A percentile compares a stretch with the other conserved stretches of the same genome.
phyloP scores from a whole-genome alignment of 345 rosid species.

The Eucalyptus virginea region DNA sequence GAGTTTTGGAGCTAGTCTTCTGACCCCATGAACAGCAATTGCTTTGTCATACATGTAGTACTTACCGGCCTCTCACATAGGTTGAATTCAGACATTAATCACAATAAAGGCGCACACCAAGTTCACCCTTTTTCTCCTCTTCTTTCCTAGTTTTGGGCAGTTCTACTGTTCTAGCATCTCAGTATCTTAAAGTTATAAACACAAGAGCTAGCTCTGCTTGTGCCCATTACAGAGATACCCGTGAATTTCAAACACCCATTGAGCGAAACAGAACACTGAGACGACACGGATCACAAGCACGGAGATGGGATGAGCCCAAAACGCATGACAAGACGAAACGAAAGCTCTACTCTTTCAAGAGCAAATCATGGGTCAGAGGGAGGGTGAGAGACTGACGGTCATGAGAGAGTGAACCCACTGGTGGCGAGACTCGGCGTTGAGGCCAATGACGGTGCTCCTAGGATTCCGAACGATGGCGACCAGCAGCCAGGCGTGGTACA shows the following conservation, averaged over 20 bases:
- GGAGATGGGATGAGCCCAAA: background rate
- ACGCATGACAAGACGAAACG: background rate
- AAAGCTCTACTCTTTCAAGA: background rate
- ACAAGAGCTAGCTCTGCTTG: background rate
- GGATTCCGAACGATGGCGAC: slow-evolving; percentile 17
- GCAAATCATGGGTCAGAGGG: background rate
- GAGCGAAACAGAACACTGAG: background rate
- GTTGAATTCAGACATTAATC: background rate
- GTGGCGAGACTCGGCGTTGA: slow-evolving; percentile 74
- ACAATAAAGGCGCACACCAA: background rate
- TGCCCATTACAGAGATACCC: background rate
- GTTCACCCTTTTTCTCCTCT: background rate
- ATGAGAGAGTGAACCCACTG: slow-evolving; percentile 79
- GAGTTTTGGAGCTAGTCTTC: background rate
- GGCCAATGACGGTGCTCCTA: slow-evolving; percentile 40
- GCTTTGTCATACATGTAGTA: background rate
- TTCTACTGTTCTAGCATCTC: background rate
- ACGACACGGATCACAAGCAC: background rate
- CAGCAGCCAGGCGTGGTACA: slow-evolving; percentile 44
- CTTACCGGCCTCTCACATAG: background rate
- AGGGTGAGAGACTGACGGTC: slow-evolving; percentile 27
- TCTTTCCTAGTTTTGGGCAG: background rate
- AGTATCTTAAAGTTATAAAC: background rate
- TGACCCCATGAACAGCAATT: background rate
- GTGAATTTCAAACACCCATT: background rate